phyloP scores from a whole-genome alignment of 352 stramenopile genomes.

The Phytophthora fragariaefolia region DNA sequence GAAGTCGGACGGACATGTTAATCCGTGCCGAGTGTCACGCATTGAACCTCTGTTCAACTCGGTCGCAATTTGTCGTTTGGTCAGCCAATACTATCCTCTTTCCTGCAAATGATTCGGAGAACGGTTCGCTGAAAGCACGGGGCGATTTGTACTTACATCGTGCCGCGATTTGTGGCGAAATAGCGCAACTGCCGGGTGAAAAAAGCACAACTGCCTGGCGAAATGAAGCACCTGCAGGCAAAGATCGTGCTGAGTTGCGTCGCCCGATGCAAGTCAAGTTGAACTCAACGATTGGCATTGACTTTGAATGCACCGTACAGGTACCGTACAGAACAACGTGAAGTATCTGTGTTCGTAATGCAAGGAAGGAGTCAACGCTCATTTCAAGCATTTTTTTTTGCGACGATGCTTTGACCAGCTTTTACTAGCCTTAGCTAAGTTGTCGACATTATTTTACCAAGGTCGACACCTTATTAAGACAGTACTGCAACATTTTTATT shows the following conservation, averaged over 20 bases:
- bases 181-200: background rate
- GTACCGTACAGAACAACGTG: too few relatives aligned
- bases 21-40: too few relatives aligned
- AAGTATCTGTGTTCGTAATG: too few relatives aligned
- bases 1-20: background rate
- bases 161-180: background rate
- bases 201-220: background rate
- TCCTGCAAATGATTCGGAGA: conserved; percentile 6
- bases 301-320: background rate
- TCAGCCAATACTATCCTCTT: background rate
- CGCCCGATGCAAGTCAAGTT: conserved; percentile 6
- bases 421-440: too few relatives aligned
- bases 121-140: conserved; percentile 3
- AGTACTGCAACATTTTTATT: too few relatives aligned
- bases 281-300: background rate
- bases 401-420: too few relatives aligned
- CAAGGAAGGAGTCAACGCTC: too few relatives aligned
- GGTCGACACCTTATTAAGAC: too few relatives aligned
- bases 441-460: too few relatives aligned
- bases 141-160: conserved; percentile 4
- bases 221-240: conserved; percentile 5
- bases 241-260: conserved; percentile 19
- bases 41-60: background rate
- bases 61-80: background rate
- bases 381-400: too few relatives aligned